Percentiles rank a stretch among this genome's conserved stretches.
These are phyloP conservation scores for Mycena epipterygia DNA, from an alignment of 768 basidiomycete genomes.

Conservation along the genomic window DNA sequence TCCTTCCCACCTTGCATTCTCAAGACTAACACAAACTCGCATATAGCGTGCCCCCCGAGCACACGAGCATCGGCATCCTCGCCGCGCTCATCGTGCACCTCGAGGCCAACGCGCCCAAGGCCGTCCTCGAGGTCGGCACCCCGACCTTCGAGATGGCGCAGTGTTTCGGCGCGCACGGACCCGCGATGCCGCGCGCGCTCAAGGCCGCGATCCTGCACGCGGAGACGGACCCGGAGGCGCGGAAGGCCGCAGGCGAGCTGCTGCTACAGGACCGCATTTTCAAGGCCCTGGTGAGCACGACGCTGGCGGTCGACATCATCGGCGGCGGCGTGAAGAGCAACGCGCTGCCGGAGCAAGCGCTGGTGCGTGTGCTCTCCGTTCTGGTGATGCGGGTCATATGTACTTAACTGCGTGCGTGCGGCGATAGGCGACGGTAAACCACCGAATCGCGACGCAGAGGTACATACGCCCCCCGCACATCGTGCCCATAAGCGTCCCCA, in stretches of 20 bases:
- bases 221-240: conserved; percentile 38
- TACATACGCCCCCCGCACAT: conserved; percentile 3
- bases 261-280: conserved; percentile 39
- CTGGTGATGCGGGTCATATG: no score
- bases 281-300: conserved; percentile 57
- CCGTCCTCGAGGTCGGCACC: conserved; percentile 48
- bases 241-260: conserved; percentile 55
- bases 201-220: conserved; percentile 50
- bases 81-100: conserved; percentile 64
- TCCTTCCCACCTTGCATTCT: conserved; percentile 53
- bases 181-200: conserved; percentile 53
- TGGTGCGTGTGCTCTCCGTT: conserved; percentile 27
- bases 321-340: conserved; percentile 61
- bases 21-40: neutral
- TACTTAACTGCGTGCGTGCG: no score
- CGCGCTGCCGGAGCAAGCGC: conserved; percentile 67
- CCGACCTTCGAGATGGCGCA: conserved; percentile 47
- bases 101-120: conserved; percentile 60
- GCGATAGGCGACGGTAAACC: conserved; percentile 58
- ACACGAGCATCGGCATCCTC: conserved; percentile 68
- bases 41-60: conserved; percentile 30
- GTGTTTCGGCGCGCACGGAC: conserved; percentile 65
- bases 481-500: neutral
- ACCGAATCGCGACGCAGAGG: conserved; percentile 62
- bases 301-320: conserved; percentile 70